Evolutionary conservation across 108 stramenopile species (phyloP).

Genomic region (Cyclotella kingstonii): DNA sequence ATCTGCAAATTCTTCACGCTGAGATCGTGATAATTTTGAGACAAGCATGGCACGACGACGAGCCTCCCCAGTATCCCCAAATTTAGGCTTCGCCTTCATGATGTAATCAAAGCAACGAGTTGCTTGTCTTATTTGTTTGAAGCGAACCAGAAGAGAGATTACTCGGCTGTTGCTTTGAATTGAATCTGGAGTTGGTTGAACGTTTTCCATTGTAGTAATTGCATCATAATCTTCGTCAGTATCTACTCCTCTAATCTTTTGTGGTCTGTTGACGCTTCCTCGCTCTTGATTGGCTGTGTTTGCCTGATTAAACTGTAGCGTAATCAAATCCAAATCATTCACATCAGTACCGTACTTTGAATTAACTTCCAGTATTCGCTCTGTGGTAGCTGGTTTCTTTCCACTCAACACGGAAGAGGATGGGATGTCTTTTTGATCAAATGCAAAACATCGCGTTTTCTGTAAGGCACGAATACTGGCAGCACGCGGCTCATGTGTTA

Average conservation of each 20-base stretch:
- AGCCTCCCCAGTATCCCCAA: slow-evolving; percentile 62
- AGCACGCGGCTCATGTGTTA: slow-evolving; percentile 88
- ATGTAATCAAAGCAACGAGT: slow-evolving; percentile 82
- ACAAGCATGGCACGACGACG: slow-evolving; percentile 65
- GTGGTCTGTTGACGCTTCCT: slow-evolving; percentile 51
- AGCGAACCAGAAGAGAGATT: slow-evolving; percentile 50
- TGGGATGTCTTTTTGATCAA: slow-evolving; percentile 76
- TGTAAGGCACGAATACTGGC: slow-evolving; percentile 77
- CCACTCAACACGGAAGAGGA: slow-evolving; percentile 66
- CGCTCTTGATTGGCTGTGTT: slow-evolving; percentile 53
- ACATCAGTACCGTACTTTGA: slow-evolving; percentile 75
- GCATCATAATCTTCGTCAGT: slow-evolving; percentile 50
- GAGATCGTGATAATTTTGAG: slow-evolving; percentile 52
- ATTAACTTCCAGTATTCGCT: slow-evolving; percentile 52
- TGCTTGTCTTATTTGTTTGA: slow-evolving; percentile 72
- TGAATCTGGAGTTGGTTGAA: not conserved
- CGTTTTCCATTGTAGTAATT: not conserved
- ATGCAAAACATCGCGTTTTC: slow-evolving; percentile 63
- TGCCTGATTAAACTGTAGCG: slow-evolving; percentile 47
- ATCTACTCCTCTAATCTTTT: slow-evolving; percentile 64
- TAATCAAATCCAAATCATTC: slow-evolving; percentile 43
- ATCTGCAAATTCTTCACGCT: slow-evolving; percentile 65
- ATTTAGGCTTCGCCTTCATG: slow-evolving; percentile 56
- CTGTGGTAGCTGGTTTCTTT: slow-evolving; percentile 41
- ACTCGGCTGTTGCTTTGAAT: slow-evolving; percentile 22